Conservation (phyloP, 2,329 filamentous ascomycete genomes). For the Nemania sp. region DNA sequence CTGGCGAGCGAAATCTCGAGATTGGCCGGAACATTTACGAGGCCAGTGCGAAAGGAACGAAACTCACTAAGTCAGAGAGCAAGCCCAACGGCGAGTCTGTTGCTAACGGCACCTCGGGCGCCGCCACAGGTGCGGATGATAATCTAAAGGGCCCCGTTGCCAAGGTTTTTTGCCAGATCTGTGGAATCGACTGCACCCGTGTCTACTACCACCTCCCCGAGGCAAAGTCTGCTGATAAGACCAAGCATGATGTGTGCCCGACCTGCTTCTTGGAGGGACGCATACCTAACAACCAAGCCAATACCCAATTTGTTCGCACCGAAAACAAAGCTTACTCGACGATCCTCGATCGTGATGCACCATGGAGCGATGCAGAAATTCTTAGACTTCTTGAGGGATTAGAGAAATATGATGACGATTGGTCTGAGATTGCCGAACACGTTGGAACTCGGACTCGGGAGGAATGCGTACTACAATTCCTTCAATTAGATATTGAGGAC, state of each 20-base stretch:
- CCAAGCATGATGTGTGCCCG: conserved; percentile 89
- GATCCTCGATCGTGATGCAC: conserved; percentile 83
- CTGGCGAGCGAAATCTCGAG: conserved; percentile 89
- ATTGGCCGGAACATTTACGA: conserved; percentile 97
- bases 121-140: conserved; percentile 62
- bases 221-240: conserved; percentile 67
- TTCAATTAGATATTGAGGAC: conserved; percentile 97
- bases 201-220: conserved; percentile 72
- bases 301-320: conserved; percentile 85
- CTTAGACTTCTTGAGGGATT: conserved; percentile 90
- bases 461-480: conserved; percentile 95
- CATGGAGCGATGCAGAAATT: conserved; percentile 92
- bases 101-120: conserved; percentile 72
- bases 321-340: conserved; percentile 88
- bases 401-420: conserved; percentile 95
- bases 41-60: conserved; percentile 79
- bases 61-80: conserved; percentile 76
- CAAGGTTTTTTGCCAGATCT: conserved; percentile 87
- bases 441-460: conserved; percentile 92
- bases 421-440: conserved; percentile 91
- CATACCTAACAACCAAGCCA: conserved; percentile 82
- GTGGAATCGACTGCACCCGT: conserved; percentile 86
- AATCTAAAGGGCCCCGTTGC: conserved; percentile 73
- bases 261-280: conserved; percentile 89
- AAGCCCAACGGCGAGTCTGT: conserved; percentile 82